A percentile compares a stretch with the other conserved stretches of the same genome.
These are phyloP conservation scores for Postia placenta DNA, from an alignment of 768 basidiomycete species.

Conservation along the genomic window DNA sequence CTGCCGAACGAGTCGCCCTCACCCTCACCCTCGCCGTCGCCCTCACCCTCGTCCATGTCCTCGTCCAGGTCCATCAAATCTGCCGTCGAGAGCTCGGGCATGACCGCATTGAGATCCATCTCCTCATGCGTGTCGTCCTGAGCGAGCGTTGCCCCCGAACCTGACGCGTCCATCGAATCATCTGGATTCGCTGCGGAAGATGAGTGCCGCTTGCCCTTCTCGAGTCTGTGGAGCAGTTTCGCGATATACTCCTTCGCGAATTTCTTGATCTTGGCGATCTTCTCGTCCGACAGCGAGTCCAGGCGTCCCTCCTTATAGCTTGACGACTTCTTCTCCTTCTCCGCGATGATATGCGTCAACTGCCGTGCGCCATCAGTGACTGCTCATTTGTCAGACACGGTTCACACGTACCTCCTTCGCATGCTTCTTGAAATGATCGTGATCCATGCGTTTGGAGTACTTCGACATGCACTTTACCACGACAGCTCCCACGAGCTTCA, in stretches of 20 bases:
- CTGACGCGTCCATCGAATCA: constrained; percentile 4
- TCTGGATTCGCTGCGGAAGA: neutral
- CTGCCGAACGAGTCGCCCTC: constrained; percentile 6
- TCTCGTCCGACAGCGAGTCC: constrained; percentile 80
- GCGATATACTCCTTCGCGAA: constrained; percentile 88
- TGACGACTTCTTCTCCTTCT: constrained; percentile 91
- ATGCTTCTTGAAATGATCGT: constrained; percentile 87
- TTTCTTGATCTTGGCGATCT: constrained; percentile 82
- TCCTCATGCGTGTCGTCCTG: constrained; percentile 26
- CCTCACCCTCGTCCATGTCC: constrained; percentile 14
- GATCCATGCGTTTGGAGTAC: constrained; percentile 66
- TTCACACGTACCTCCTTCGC: constrained; percentile 78
- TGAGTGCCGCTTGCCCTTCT: constrained; percentile 36
- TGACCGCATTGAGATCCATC: constrained; percentile 19
- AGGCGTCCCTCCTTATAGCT: constrained; percentile 71
- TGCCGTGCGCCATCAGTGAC: constrained; percentile 24
- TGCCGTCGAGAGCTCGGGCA: constrained; percentile 21
- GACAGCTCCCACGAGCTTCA: constrained; percentile 80
- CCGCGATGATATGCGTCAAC: constrained; percentile 83
- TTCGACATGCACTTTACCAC: constrained; percentile 94
- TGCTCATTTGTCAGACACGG: constrained; percentile 1
- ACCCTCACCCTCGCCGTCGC: constrained; percentile 13
- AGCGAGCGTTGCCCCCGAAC: constrained; percentile 17
- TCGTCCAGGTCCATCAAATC: constrained; percentile 35
- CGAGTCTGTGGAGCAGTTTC: constrained; percentile 68